Percentiles rank a stretch among this genome's conserved stretches.
These are phyloP conservation scores for Alternaria dauci DNA, from an alignment of 2,329 filamentous ascomycete genomes.

Conservation along the genomic window DNA sequence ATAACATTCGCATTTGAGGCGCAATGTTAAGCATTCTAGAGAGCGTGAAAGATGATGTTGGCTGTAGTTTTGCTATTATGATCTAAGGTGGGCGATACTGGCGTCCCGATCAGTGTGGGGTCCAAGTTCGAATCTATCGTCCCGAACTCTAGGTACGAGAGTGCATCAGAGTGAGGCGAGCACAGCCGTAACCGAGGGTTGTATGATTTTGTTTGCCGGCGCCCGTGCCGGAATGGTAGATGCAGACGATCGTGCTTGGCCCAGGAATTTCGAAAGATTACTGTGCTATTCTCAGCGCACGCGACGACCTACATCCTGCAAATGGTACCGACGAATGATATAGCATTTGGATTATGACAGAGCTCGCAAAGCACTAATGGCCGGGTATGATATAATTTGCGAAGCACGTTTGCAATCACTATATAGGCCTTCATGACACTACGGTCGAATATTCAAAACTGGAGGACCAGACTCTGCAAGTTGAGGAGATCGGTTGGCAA, in stretches of 20 bases:
- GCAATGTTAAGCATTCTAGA: neutral
- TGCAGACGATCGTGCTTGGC: neutral
- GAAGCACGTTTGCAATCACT: neutral
- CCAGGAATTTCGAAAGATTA: neutral
- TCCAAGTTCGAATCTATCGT: neutral
- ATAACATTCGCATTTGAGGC: neutral
- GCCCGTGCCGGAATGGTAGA: conserved; percentile 25
- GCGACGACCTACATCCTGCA: neutral
- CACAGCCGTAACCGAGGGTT: neutral
- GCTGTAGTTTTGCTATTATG: neutral
- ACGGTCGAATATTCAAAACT: neutral
- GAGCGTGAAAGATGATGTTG: neutral
- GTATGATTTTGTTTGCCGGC: conserved; percentile 21
- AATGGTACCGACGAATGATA: neutral
- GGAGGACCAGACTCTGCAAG: neutral
- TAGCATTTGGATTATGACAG: neutral
- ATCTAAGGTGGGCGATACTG: neutral
- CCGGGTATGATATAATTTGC: neutral
- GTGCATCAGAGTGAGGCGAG: conserved; percentile 9
- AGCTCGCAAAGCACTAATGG: neutral
- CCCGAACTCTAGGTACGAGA: neutral
- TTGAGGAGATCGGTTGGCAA: neutral
- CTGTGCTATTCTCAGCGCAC: neutral
- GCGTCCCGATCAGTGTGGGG: neutral
- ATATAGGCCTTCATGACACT: neutral